Evolutionary conservation across 768 basidiomycete genomes (phyloP).

Genomic region (Amanita thiersii): DNA sequence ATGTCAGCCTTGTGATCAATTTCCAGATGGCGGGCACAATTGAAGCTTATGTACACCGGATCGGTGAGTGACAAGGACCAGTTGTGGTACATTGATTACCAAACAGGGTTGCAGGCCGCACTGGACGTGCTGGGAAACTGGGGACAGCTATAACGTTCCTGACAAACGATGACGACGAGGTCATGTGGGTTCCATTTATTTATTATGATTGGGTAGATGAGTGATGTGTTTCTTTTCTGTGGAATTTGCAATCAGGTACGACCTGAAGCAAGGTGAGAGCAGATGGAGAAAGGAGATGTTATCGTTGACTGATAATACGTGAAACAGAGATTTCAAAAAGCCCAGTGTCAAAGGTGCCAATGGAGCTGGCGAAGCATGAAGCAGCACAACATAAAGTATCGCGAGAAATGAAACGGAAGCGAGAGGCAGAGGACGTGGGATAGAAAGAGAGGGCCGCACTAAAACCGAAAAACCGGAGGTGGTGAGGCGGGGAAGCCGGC

Average conservation of each 20-base stretch:
- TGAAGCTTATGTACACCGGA: slow-evolving; percentile 96
- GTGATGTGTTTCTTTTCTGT: slow-evolving; percentile 12
- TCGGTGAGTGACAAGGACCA: slow-evolving; percentile 56
- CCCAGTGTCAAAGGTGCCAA: slow-evolving; percentile 82
- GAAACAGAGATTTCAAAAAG: slow-evolving; percentile 83
- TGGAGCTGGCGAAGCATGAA: slow-evolving; percentile 87
- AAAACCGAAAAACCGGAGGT: slow-evolving; percentile 6
- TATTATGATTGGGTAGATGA: slow-evolving; percentile 10
- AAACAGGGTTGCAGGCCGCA: slow-evolving; percentile 68
- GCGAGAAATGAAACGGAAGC: slow-evolving; percentile 91
- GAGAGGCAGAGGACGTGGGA: slow-evolving; percentile 51
- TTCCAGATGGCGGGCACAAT: slow-evolving; percentile 97
- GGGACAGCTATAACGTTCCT: slow-evolving; percentile 94
- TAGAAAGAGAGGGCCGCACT: background rate
- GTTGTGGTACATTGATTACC: too few relatives aligned
- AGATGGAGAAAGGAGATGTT: background rate
- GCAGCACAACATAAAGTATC: slow-evolving; percentile 87
- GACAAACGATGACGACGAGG: slow-evolving; percentile 92
- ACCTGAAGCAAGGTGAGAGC: slow-evolving; percentile 85
- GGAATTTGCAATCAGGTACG: slow-evolving; percentile 56
- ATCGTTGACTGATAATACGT: background rate
- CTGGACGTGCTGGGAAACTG: slow-evolving; percentile 94
- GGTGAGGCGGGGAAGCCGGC: background rate
- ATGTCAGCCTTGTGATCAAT: slow-evolving; percentile 93
- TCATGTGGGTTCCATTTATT: slow-evolving; percentile 60